Base-by-base conservation (phyloP, 257 asterid genomes). In the Paraleonurus japonicus region DNA sequence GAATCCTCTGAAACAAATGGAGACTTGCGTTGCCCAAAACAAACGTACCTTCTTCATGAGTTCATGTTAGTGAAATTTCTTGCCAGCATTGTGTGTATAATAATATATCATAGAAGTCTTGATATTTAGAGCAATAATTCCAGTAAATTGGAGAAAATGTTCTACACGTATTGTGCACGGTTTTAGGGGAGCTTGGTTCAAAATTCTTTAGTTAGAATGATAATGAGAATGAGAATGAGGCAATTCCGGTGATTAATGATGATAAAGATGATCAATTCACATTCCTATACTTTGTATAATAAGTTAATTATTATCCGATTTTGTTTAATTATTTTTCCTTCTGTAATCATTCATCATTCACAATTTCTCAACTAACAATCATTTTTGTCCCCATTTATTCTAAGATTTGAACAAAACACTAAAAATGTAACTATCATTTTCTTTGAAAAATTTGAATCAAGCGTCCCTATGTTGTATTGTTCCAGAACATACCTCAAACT, bases 401-500 rank as follows among this genome's bases (percentile, higher is more conserved):
- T 13, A 41, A 41, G 3, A 12, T 13, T 41, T 3, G 5, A 41
- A 41, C 50, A 41, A 12, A 41, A 41, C 6, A 41, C 4, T 10
- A 2, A 41, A 11, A 41, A 4, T 41, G 6, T 12, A 41, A 41
- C 50, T 41, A 35, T 9, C 43, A 7, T 35, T 35, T 15, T 37
- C 45, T 8, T 43, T 43, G 17, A 13, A 12, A 1, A 13, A 43
- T 43, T 43, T 43, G 7, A 13, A 43, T 2, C 51, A 43, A 3
- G 6, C 16, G 1, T 13, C 17, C 16, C 22, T 16, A 47, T 64
- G 11, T 11, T 54, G 35, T 23, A 39, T 24, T 19, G 9, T 48
- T 43, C 17, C 83, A 88, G 95, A 76, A 87, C 95, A 20, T 81
- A 80, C 77, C 92, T 92, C 70, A 92, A 75, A 79, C 90, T 92